Base-by-base conservation (phyloP, 2,329 filamentous ascomycete species). In the Echinosphaeria canescens region DNA sequence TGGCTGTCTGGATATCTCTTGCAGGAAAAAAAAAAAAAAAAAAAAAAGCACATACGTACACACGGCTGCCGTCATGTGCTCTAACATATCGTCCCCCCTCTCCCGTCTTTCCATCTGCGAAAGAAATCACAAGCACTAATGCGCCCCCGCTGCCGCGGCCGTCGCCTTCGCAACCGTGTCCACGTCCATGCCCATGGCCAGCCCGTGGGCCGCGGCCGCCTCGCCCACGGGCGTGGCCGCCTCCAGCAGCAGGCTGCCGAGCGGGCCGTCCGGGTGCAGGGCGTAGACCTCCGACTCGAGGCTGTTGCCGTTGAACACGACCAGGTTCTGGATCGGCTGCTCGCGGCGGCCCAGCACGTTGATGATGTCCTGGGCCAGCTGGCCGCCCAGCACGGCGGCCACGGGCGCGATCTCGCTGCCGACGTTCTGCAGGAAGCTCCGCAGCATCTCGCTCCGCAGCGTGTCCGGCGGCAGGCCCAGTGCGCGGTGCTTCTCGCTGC, bases 311-410 rank as follows among this genome's bases (percentile, higher is more conserved):
- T 95, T 82, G 40, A 95, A 92, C 13, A 95, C 56, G 26, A 92
- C 64, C 45, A 92, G 69, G 47, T 98, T 98, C 52, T 98, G 88
- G 23, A 98, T 75, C 1, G 88, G 88, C 48, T 93, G 88, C 51
- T 95, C 82, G 22, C 76, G 71, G 44, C 78, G 71, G 26, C 84
- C 81, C 5, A 95, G 63, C 17, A 93, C 84, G 41, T 95, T 95
- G 51, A 98, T 95, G 27, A 92, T 82, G 44, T 98, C 88, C 50
- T 98, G 88, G 1, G 85, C 81, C 11, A 98, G 61, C 46, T 84
- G 71, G 8, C 84, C 88, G 26, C 88, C 88, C 9, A 98, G 56
- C 31, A 92, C 80, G 2, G 88, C 84, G 0, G 79, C 74, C 7
- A 91, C 80, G 6, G 88, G 82, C 10, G 78, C 73, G 22, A 95